Conservation (phyloP, 495 filamentous ascomycete species). For the Penicillium herquei region DNA sequence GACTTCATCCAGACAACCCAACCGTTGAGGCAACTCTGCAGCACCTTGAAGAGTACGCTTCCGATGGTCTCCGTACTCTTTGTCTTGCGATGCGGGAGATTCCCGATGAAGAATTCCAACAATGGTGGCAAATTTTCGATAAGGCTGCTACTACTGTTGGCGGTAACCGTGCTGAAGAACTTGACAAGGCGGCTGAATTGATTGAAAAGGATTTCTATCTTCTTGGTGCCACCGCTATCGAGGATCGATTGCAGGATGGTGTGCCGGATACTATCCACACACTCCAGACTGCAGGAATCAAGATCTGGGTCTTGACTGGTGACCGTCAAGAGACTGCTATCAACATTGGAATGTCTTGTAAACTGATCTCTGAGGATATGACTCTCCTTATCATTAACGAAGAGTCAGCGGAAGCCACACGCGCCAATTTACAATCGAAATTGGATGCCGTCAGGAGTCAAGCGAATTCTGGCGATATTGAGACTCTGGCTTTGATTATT, state of each 20-base stretch:
- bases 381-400: constrained; percentile 96
- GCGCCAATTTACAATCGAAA: constrained; percentile 88
- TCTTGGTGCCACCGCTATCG: constrained; percentile 94
- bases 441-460: constrained; percentile 81
- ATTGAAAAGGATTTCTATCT: constrained; percentile 91
- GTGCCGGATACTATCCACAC: constrained; percentile 99
- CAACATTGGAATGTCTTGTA: constrained; percentile 99
- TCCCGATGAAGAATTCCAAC: constrained; percentile 82
- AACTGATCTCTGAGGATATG: constrained; percentile 98
- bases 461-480: constrained; percentile 70
- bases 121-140: constrained; percentile 86
- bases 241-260: constrained; percentile 95
- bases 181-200: constrained; percentile 95
- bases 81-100: constrained; percentile 95
- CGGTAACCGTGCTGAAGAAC: constrained; percentile 87
- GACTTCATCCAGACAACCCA: constrained; percentile 74
- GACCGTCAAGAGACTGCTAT: constrained; percentile 99
- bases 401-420: constrained; percentile 68
- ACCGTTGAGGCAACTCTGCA: constrained; percentile 83
- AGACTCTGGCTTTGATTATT: constrained; percentile 91
- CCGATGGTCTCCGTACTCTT: constrained; percentile 91
- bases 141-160: constrained; percentile 88
- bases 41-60: constrained; percentile 96
- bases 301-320: constrained; percentile 97
- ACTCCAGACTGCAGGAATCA: constrained; percentile 94